phyloP scores from a whole-genome alignment of 2,329 filamentous ascomycete species.

The Colletotrichum salicis region DNA sequence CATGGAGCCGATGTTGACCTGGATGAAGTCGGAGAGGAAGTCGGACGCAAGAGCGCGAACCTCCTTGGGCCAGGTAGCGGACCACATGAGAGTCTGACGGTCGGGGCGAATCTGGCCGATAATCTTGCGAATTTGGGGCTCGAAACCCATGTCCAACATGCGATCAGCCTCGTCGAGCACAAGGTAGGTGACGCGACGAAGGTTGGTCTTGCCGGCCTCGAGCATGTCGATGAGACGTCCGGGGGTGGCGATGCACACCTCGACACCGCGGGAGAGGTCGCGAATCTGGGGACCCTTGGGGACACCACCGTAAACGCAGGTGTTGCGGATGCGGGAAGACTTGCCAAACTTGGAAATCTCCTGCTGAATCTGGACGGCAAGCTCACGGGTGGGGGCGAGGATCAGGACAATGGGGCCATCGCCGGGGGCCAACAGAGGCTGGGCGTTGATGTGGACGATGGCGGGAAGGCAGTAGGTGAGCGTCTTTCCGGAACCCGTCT shows the following conservation, averaged over 20 bases:
- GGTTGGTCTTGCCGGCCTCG: slow-evolving; percentile 96
- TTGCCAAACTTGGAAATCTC: slow-evolving; percentile 99
- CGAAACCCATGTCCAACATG: slow-evolving; percentile 99
- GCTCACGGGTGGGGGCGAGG: slow-evolving; percentile 94
- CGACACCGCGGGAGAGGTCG: slow-evolving; percentile 92
- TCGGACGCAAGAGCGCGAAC: slow-evolving; percentile 91
- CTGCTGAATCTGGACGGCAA: slow-evolving; percentile 98
- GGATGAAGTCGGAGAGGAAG: slow-evolving; percentile 95
- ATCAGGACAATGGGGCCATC: slow-evolving; percentile 97
- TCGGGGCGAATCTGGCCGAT: slow-evolving; percentile 97
- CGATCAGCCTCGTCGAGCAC: slow-evolving; percentile 99
- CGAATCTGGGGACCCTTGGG: slow-evolving; percentile 97
- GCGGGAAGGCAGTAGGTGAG: slow-evolving; percentile 97
- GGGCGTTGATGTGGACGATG: slow-evolving; percentile 99
- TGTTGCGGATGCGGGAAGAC: slow-evolving; percentile 97
- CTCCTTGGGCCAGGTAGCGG: slow-evolving; percentile 98
- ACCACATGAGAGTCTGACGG: slow-evolving; percentile 99
- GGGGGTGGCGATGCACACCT: slow-evolving; percentile 98
- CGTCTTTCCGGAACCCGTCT: slow-evolving; percentile 99
- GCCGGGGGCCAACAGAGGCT: slow-evolving; percentile 92
- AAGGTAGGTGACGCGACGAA: slow-evolving; percentile 96
- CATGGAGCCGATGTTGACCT: slow-evolving; percentile 98
- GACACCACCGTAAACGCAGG: slow-evolving; percentile 98
- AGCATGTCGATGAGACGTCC: slow-evolving; percentile 99
- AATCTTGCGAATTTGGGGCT: slow-evolving; percentile 99